Percentiles rank a stretch among this genome's conserved stretches.
These are phyloP conservation scores for Trichosporon sp. DNA, from an alignment of 1,284 basidiomycete genomes.

Conservation along the genomic window DNA sequence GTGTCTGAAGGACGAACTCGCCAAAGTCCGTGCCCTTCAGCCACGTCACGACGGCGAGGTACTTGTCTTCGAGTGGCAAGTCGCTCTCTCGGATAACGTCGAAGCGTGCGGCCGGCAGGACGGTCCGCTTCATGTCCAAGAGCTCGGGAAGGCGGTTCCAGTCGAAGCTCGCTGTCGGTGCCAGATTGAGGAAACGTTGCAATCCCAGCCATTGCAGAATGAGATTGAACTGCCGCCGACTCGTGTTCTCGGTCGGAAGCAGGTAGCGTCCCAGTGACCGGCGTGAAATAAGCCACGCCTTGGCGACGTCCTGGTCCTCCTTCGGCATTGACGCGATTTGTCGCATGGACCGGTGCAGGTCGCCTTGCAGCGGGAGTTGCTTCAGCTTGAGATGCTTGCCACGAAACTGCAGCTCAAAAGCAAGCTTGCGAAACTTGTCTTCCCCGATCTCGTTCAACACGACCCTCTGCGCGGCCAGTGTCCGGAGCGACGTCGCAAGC, in stretches of 20 bases:
- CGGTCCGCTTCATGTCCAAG: not conserved
- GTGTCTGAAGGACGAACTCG: not conserved
- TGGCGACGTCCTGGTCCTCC: not conserved
- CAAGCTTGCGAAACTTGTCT: not conserved
- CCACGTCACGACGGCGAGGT: not conserved
- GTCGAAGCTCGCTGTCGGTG: not conserved
- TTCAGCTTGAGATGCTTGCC: not conserved
- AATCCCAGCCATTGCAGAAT: not conserved
- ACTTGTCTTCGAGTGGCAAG: not conserved
- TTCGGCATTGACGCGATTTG: not conserved
- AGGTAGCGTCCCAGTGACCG: not conserved
- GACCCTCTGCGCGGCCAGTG: not conserved
- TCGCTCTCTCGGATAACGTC: not conserved
- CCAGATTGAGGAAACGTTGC: not conserved
- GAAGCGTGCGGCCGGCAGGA: not conserved
- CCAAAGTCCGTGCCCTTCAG: not conserved
- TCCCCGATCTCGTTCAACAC: not conserved
- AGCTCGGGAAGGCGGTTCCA: not conserved
- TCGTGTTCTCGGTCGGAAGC: not conserved
- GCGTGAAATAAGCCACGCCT: not conserved
- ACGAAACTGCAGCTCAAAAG: not conserved
- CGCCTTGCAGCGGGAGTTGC: not conserved
- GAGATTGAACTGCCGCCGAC: not conserved
- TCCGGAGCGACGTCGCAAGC: not conserved
- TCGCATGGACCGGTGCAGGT: not conserved